Evolutionary conservation across 768 basidiomycete genomes (phyloP), one percentile per base, ranked within the genome.

Genomic region (Pleurotus giganteus): DNA sequence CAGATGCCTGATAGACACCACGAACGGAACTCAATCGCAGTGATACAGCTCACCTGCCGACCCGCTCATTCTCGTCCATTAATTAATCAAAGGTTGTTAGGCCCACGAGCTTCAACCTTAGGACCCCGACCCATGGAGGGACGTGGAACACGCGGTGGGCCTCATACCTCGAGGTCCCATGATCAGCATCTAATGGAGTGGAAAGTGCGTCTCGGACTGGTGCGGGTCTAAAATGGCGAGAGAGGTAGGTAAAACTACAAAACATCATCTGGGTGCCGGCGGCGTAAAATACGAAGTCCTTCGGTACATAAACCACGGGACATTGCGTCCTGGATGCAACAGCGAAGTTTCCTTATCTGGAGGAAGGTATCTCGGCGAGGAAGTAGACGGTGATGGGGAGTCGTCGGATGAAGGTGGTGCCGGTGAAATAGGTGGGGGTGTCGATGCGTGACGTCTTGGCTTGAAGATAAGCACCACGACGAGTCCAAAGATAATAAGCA

Each of bases 401-500:
- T 6, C 4, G 34, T 51, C 49, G 34, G 49, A 11, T 5, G 65
- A 58, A 37, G 60, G 27, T 29, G 64, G 63, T 31, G 64, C 53
- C 31, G 71, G 41, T 47, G 67, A 34, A 34, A 66, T 58, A 28
- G 66, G 59, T 28, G 73, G 57, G 36, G 68, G 59, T 42, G 72
- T 59, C 49, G 74, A 52, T 53, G 71, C 59, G 55, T 76, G 82
- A 61, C 79, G 74, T 67, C 84, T 86, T 41, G 95, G 94, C 74
- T 97, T 98, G 78, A 96, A 92, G 55, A 98, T 88, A 64, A 99
- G 80, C 46, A 94, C 83, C 58, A 98, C 63, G 63, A 96, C 80
- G 54, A 94, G 81, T 12, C 89, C 92, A 64, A 94, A 81, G 63
- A 98, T 95, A 66, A 96, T 81, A 32, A 99, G 80, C 44, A 98